Percentiles rank a stretch among this genome's conserved stretches.
phyloP scores from a whole-genome alignment of 176 grass and related monocot species.

The Poa pratensis region DNA sequence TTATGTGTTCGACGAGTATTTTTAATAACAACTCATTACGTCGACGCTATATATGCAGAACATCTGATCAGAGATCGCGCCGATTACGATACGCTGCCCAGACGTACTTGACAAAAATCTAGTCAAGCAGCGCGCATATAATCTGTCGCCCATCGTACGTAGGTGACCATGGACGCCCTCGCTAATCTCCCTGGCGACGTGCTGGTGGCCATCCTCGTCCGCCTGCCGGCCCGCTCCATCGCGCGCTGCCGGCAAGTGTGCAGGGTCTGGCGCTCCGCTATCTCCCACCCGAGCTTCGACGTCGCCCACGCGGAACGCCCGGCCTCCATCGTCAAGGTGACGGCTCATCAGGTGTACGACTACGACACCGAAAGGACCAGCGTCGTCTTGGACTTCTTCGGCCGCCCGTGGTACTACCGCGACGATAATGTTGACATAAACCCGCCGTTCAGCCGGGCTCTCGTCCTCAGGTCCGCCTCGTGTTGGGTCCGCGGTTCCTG shows the following conservation, averaged over 20 bases:
- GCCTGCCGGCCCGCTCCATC: background rate
- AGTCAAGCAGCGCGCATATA: background rate
- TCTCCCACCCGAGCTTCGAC: background rate
- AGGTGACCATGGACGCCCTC: background rate
- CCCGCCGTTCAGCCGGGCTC: background rate
- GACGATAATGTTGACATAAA: background rate
- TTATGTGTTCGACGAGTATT: too few relatives aligned
- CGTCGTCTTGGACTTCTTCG: background rate
- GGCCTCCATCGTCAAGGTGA: background rate
- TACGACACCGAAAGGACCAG: background rate
- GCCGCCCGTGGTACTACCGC: background rate
- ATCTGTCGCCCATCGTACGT: background rate
- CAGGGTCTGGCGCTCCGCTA: background rate
- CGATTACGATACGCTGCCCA: background rate
- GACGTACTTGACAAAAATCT: background rate
- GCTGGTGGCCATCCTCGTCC: background rate
- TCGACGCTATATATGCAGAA: background rate
- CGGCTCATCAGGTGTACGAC: background rate
- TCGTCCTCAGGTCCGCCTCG: background rate
- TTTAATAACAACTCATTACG: too few relatives aligned
- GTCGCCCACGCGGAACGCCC: background rate
- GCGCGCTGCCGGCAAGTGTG: constrained; percentile 4
- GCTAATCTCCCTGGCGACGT: background rate
- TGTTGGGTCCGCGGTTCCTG: background rate
- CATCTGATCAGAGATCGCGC: background rate